phyloP scores from a whole-genome alignment of 2,329 filamentous ascomycete species.

The Neofusicoccum cordaticola region DNA sequence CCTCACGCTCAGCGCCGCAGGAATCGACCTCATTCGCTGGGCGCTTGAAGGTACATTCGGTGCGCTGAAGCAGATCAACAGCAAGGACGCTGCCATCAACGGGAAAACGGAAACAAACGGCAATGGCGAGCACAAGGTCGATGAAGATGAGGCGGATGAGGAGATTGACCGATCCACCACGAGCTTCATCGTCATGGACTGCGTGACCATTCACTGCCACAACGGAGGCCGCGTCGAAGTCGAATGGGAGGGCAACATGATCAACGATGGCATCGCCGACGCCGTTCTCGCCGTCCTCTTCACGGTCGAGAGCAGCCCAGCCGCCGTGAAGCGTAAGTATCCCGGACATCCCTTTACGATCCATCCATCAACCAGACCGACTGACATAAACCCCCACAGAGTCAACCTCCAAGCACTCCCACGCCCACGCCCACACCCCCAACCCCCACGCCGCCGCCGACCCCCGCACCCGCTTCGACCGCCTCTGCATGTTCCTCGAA shows the following conservation, averaged over 20 bases:
- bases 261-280: conserved; percentile 98
- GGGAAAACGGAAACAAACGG: conserved; percentile 34
- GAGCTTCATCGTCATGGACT: conserved; percentile 78
- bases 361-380: not conserved
- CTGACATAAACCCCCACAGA: conserved; percentile 62
- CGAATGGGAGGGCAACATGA: conserved; percentile 96
- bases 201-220: conserved; percentile 76
- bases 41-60: conserved; percentile 93
- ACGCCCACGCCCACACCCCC: conserved; percentile 39
- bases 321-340: conserved; percentile 79
- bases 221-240: conserved; percentile 78
- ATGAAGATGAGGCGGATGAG: conserved; percentile 60
- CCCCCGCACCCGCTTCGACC: conserved; percentile 73
- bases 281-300: conserved; percentile 90
- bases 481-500: conserved; percentile 94
- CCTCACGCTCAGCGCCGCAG: conserved; percentile 81
- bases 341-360: not conserved
- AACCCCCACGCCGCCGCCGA: conserved; percentile 74
- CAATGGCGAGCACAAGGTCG: conserved; percentile 34
- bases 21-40: conserved; percentile 89
- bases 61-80: conserved; percentile 54
- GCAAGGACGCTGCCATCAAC: conserved; percentile 31
- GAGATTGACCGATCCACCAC: conserved; percentile 56
- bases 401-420: conserved; percentile 40
- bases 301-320: conserved; percentile 88